Base-by-base conservation (phyloP, 2,329 filamentous ascomycete species). In the Fusarium nelsonii region DNA sequence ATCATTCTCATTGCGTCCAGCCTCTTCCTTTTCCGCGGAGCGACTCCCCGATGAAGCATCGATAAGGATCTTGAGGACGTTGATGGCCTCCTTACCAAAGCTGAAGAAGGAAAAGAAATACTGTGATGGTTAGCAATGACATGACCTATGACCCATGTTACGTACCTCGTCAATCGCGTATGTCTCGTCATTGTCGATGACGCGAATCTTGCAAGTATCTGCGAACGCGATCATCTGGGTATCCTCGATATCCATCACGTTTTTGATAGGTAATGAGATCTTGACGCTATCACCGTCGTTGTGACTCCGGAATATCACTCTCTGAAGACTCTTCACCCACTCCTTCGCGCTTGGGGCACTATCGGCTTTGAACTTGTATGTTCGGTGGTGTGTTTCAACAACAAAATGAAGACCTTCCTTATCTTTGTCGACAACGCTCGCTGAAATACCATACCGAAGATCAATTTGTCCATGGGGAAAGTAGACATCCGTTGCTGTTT, bases 201-300 rank as follows among this genome's bases (percentile, higher is more conserved):
- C 93, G 37, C 93, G 89, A 65, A 99, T 90, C 80, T 97, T 97
- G 82, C 97, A 91, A 0, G 96, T 98, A 67, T 97, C 93, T 23
- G 94, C 93, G 78, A 97, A 94, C 68, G 97, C 93, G 57, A 97
- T 87, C 81, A 97, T 93, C 58, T 93, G 91, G 48, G 91, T 96
- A 69, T 97, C 92, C 78, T 98, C 96, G 45, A 98, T 90, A 72
- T 98, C 95, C 60, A 98, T 90, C 20, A 98, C 87, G 70, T 97
- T 97, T 62, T 90, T 87, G 52, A 97, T 92, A 1, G 94, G 95
- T 30, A 98, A 81, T 1, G 92, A 96, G 57, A 98, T 97, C 82
- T 98, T 98, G 78, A 99, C 93, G 76, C 94, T 97, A 76, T 97
- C 94, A 11, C 96, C 95, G 68, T 97, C 95, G 75, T 98, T 98